Base-by-base conservation (phyloP, 139 green algal species). In the Edaphochlamys debaryana region DNA sequence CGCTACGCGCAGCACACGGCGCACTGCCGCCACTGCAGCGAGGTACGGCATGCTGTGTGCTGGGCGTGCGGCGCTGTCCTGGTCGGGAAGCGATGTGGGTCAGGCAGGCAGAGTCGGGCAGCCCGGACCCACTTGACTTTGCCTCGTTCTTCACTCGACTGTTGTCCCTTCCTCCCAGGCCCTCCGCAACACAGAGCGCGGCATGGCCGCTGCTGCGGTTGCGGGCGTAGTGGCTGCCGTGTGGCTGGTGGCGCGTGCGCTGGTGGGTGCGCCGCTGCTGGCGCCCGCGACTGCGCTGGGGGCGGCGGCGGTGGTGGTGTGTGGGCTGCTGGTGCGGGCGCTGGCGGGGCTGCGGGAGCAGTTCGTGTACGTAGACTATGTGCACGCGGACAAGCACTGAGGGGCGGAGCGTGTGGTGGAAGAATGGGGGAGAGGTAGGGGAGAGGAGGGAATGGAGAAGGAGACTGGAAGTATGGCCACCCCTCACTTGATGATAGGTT, bases 1-100 rank as follows among this genome's bases (percentile, higher is more conserved):
- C 82, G 82, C 38, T 82, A 79, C 50, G 38, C 32, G 1, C 82
- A 87, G 58, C 82, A 87, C 72, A 87, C 83, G 6, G 45, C 60
- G 68, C 41, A 84, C 75, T 84, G 74, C 67, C 54, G n/a, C 9
- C 56, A 80, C 36, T 87, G 83, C 75, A 60, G 66, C 25, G 36
- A 62, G 54, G 83, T 66, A 25, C 17, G 69, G 3, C 5, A 17
- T 4, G 2, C 8, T 67, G 23, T 19, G 4, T 17, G 30, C 56
- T 54, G 45, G 9, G 45, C 45, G 45, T 54, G 45, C 13, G n/a
- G n/a, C n/a, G n/a, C n/a, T n/a, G n/a, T n/a, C n/a, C n/a, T n/a
- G n/a, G 45, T 54, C 45, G 45, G 13, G 45, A 22, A 13, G 45
- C 9, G 45, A 22, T 9, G 45, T 22, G 45, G 3, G 60, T 4